Evolutionary conservation across 1,284 basidiomycete genomes (phyloP), one percentile per base, ranked within the genome.

Genomic region (Takashimella koratensis): DNA sequence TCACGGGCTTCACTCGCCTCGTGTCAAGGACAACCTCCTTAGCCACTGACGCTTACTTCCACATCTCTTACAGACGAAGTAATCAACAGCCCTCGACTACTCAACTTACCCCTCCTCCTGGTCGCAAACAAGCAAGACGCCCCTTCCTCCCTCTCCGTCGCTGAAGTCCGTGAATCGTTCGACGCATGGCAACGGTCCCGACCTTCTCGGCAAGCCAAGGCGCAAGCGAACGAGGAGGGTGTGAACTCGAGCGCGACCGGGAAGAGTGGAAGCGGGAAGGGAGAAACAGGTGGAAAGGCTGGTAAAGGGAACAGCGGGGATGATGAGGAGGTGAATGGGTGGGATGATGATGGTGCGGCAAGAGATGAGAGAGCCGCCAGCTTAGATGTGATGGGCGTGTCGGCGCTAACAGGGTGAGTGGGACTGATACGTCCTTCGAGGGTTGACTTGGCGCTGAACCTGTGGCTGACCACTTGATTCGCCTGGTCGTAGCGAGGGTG

Each of bases 91-190:
- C 90, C 88, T 0, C 85, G 90, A 60, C 89, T 93, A 22, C 83
- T 95, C 26, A 87, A 87, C 52, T 83, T 95, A 0, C 93, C 92
- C 0, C 80, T 95, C 1, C 79, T 96, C 4, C 82, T 96, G 5
- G 80, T 95, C 5, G 93, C 91, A 13, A 96, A 96, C 77, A 96
- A 97, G 74, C 93, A 94, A 72, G 92, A 96, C 62, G 84, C 82
- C 4, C 83, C 86, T 0, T 76, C 80, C 4, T 87, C 86, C 58
- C 79, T 95, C 30, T 86, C 88, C 0, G 88, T 92, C 0, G 86
- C 90, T 52, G 90, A 94, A 60, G 91, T 96, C 46, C 79, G 91
- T 19, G 85, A 90, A 58, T 88, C 89, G 61, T 93, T 92, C 62
- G 90, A 94, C 68, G 86, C 86, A 24, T 94, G 90, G 89, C 63